Evolutionary conservation across 805 yeast genomes (phyloP).

Genomic region (Cyberlindnera petersonii): DNA sequence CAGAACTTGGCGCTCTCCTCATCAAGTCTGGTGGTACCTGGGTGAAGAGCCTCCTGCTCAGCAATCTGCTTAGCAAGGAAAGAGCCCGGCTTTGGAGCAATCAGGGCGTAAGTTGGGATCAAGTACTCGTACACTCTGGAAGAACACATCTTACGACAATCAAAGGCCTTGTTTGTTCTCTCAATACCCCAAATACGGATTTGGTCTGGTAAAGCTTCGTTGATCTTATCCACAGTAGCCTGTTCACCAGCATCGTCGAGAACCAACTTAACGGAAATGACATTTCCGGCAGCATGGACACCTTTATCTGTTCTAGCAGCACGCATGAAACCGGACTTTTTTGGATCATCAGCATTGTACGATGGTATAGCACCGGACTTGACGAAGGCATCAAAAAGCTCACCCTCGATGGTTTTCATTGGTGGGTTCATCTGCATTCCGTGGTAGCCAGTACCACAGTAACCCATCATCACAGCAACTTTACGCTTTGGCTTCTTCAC

Average conservation of each 20-base stretch:
- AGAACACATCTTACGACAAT: slow-evolving; percentile 91
- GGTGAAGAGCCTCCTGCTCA: slow-evolving; percentile 47
- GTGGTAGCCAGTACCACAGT: slow-evolving; percentile 94
- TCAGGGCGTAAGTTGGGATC: slow-evolving; percentile 83
- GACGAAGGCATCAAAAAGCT: slow-evolving; percentile 75
- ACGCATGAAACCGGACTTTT: slow-evolving; percentile 82
- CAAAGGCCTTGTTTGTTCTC: slow-evolving; percentile 86
- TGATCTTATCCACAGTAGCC: slow-evolving; percentile 64
- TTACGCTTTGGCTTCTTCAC: slow-evolving; percentile 79
- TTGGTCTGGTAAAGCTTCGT: slow-evolving; percentile 72
- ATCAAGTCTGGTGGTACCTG: slow-evolving; percentile 59
- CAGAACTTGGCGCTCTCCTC: slow-evolving; percentile 74
- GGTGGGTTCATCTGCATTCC: slow-evolving; percentile 96
- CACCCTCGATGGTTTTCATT: slow-evolving; percentile 85
- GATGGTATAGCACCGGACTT: slow-evolving; percentile 84
- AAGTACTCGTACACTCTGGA: slow-evolving; percentile 94
- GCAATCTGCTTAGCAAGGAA: slow-evolving; percentile 57
- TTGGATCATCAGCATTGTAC: slow-evolving; percentile 83
- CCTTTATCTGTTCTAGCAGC: slow-evolving; percentile 93
- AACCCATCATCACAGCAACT: slow-evolving; percentile 87
- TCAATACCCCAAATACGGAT: slow-evolving; percentile 92
- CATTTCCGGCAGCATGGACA: slow-evolving; percentile 96
- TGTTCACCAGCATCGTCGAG: slow-evolving; percentile 51
- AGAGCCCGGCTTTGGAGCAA: slow-evolving; percentile 84
- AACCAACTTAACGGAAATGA: slow-evolving; percentile 74